phyloP scores from a whole-genome alignment of 768 basidiomycete species.

The Pluteus cervinus region DNA sequence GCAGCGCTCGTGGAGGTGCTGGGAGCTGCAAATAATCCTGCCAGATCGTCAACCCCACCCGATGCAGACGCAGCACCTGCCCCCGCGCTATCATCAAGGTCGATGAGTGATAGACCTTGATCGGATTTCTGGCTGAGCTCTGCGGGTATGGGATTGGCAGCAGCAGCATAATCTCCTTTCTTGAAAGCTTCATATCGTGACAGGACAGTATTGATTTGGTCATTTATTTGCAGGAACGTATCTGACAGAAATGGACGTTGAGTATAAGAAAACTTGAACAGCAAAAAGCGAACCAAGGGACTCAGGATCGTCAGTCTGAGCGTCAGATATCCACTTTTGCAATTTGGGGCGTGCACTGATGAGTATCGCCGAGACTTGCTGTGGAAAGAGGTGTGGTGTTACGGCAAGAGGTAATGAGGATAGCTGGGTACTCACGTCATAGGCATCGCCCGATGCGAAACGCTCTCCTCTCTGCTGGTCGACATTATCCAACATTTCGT shows the following conservation, averaged over 20 bases:
- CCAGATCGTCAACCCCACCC: conserved; percentile 47
- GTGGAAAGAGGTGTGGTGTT: conserved; percentile 2
- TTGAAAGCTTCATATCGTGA: conserved; percentile 91
- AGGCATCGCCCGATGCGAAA: conserved; percentile 86
- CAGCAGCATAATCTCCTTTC: conserved; percentile 75
- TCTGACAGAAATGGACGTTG: conserved; percentile 39
- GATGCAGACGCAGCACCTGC: conserved; percentile 15
- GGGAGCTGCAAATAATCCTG: conserved; percentile 49
- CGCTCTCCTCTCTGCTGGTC: conserved; percentile 65
- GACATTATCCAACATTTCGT: conserved; percentile 95
- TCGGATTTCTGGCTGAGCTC: conserved; percentile 38
- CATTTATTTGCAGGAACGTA: conserved; percentile 92
- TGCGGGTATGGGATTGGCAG: conserved; percentile 62
- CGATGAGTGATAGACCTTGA: conserved; percentile 57
- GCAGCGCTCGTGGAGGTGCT: conserved; percentile 10
- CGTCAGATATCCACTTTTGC: conserved; percentile 97
- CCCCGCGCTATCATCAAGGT: conserved; percentile 56
- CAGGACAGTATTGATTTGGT: conserved; percentile 92
- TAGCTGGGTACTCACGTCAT: conserved; percentile 72
- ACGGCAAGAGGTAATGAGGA: too few species aligned
- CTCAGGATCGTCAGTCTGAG: conserved; percentile 83
- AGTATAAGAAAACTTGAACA: background rate
- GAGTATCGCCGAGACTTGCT: conserved; percentile 90
- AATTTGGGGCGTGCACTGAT: conserved; percentile 83
- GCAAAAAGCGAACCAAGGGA: conserved; percentile 61